phyloP scores from a whole-genome alignment of 1,284 basidiomycete species.

The Coniferiporia weirii region DNA sequence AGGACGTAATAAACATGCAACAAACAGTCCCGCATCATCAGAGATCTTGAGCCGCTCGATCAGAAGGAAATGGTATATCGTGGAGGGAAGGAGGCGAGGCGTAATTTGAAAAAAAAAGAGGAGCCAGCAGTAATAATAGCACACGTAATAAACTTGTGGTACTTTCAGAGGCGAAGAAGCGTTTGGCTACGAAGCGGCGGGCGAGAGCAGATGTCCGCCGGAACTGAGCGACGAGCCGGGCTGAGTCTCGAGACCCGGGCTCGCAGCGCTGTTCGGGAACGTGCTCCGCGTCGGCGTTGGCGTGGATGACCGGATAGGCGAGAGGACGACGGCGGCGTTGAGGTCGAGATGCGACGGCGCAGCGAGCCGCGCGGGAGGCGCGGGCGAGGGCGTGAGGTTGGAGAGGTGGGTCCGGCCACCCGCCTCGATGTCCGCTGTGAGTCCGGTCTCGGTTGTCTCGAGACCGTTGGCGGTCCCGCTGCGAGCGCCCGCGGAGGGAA shows the following conservation, averaged over 20 bases:
- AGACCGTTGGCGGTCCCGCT: constrained; percentile 57
- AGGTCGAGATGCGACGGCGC: constrained; percentile 4
- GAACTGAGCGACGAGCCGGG: background rate
- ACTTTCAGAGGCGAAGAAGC: background rate
- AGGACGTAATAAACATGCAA: background rate
- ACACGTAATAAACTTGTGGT: background rate
- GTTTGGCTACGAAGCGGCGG: background rate
- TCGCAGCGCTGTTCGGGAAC: background rate
- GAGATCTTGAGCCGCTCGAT: background rate
- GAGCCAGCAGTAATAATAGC: background rate
- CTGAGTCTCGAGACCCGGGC: background rate
- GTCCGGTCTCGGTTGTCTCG: constrained; percentile 51
- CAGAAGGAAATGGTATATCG: background rate
- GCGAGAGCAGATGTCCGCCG: background rate
- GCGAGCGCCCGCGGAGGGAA: constrained; percentile 63
- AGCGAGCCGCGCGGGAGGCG: background rate
- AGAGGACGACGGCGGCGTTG: background rate
- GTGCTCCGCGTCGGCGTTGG: background rate
- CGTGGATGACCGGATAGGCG: background rate
- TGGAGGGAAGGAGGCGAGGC: background rate
- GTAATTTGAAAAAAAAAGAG: background rate
- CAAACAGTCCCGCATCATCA: background rate
- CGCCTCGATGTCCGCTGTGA: constrained; percentile 39
- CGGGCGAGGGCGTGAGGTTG: background rate
- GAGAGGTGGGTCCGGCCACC: background rate